Conservation (phyloP, 139 green algal genomes). For the Asterochloris sp. region DNA sequence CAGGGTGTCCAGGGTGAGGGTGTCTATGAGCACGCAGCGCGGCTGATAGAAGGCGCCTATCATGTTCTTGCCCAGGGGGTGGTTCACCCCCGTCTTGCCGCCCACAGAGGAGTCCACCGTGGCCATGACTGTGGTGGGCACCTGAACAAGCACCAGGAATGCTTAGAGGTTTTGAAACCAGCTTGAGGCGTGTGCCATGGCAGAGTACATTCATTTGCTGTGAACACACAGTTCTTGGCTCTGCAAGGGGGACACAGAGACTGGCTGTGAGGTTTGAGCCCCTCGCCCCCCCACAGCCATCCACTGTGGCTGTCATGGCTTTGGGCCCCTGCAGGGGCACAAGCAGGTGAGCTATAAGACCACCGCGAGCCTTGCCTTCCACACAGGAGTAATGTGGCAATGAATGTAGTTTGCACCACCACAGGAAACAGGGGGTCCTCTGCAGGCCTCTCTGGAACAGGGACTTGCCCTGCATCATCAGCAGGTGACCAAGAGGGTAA, state of each 20-base stretch:
- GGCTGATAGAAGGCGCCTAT: conserved; percentile 93
- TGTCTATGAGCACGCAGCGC: conserved; percentile 90
- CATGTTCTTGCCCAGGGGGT: conserved; percentile 99
- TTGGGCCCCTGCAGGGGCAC: not conserved
- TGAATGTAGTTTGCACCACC: conserved; percentile 93
- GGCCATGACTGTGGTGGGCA: conserved; percentile 97
- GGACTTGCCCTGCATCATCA: too few species aligned
- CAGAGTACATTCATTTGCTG: not conserved
- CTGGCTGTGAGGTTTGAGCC: too few species aligned
- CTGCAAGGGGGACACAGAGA: too few species aligned
- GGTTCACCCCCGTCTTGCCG: conserved; percentile 98
- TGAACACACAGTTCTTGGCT: not conserved
- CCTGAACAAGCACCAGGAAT: conserved; percentile 32
- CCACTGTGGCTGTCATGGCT: not conserved
- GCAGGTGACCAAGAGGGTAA: too few species aligned
- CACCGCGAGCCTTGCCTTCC: conserved; percentile 83
- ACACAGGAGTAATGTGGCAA: conserved; percentile 96
- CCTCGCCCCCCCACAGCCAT: not conserved
- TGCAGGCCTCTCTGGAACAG: too few species aligned
- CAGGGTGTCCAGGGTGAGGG: conserved; percentile 80
- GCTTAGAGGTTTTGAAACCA: too few species aligned
- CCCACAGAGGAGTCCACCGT: conserved; percentile 98
- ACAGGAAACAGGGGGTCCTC: not conserved
- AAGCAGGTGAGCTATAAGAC: not conserved
- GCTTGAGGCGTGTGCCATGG: too few species aligned